phyloP scores from a whole-genome alignment of 2,329 filamentous ascomycete genomes.

The Paecilomyces sp. region DNA sequence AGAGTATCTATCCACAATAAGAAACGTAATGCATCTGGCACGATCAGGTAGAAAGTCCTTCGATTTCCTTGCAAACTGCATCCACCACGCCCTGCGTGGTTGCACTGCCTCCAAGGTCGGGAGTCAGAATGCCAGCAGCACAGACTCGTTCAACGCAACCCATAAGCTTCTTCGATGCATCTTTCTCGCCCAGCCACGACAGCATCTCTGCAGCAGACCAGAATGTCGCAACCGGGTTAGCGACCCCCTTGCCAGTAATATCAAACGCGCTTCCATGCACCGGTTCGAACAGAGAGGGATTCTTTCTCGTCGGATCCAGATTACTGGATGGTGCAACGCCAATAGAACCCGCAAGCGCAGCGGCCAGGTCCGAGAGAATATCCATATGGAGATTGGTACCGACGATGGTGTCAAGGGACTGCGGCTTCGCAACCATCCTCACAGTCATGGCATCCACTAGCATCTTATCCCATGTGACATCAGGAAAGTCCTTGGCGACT shows the following conservation, averaged over 20 bases:
- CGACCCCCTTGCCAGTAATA: conserved; percentile 51
- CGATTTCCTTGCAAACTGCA: conserved; percentile 27
- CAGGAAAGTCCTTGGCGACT: conserved; percentile 51
- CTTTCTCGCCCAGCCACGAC: conserved; percentile 48
- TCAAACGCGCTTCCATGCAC: conserved; percentile 53
- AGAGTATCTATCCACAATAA: neutral
- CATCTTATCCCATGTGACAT: conserved; percentile 59
- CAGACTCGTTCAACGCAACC: conserved; percentile 50
- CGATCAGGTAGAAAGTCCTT: neutral
- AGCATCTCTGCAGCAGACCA: conserved; percentile 60
- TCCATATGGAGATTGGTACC: conserved; percentile 56
- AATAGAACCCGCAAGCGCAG: conserved; percentile 57
- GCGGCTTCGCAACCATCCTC: conserved; percentile 55
- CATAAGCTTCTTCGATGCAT: conserved; percentile 48
- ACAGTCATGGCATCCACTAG: conserved; percentile 61
- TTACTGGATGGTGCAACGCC: conserved; percentile 60
- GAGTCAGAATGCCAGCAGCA: conserved; percentile 42
- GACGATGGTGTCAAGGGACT: conserved; percentile 56
- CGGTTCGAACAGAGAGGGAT: conserved; percentile 51
- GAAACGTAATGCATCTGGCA: neutral
- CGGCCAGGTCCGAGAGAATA: conserved; percentile 58
- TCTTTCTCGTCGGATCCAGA: conserved; percentile 50
- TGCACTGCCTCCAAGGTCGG: conserved; percentile 48
- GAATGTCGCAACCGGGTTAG: conserved; percentile 54
- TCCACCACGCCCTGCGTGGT: conserved; percentile 49